Evolutionary conservation across 768 basidiomycete species (phyloP).

Genomic region (Strobilomyces echinocephalus): DNA sequence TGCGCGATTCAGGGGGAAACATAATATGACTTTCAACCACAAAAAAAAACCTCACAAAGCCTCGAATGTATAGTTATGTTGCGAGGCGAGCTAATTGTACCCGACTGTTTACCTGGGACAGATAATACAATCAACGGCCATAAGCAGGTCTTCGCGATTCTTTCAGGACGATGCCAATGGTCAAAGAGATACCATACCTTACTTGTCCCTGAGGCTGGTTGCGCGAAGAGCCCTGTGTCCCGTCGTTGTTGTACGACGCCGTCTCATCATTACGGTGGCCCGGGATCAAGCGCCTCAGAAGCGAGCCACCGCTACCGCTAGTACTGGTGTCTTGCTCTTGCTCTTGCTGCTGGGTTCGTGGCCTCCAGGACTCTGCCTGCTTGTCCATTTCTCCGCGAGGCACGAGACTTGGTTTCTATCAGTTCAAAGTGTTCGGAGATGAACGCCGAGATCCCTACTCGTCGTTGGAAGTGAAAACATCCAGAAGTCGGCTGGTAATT

Average conservation of each 20-base stretch:
- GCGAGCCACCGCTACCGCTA: neutral
- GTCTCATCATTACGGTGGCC: neutral
- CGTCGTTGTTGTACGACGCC: neutral
- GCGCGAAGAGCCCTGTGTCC: neutral
- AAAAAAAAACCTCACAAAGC: too few relatives aligned
- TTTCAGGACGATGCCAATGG: neutral
- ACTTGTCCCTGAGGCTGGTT: neutral
- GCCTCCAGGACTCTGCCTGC: neutral
- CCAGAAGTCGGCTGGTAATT: neutral
- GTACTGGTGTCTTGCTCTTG: neutral
- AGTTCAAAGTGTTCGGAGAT: neutral
- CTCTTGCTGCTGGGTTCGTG: neutral
- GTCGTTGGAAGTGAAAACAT: neutral
- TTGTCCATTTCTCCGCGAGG: neutral
- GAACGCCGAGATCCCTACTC: neutral
- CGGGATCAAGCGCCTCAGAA: neutral
- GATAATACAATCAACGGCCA: neutral
- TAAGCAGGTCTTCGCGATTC: slow-evolving; percentile 1
- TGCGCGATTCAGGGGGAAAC: too few relatives aligned
- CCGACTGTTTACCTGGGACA: neutral
- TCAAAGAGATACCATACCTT: neutral
- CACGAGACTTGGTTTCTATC: neutral
- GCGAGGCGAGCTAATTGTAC: too few relatives aligned
- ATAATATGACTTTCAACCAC: too few relatives aligned
- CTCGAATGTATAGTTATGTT: too few relatives aligned